A percentile compares a stretch with the other conserved stretches of the same genome.
Evolutionary conservation across 116 monocot species (phyloP).

Genomic region (Iris pallida): DNA sequence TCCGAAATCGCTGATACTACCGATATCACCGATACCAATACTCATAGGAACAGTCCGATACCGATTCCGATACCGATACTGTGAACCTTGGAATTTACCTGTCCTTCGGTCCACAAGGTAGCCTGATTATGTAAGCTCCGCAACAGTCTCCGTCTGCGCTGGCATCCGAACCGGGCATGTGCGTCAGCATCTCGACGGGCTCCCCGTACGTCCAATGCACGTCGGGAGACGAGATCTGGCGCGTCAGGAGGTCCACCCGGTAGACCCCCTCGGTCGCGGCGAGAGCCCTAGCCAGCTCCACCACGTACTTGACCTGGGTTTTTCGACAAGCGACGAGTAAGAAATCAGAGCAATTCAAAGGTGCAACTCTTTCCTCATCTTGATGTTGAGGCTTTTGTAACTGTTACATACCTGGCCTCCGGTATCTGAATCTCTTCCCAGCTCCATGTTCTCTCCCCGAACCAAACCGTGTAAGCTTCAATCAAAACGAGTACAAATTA

Average conservation of each 20-base stretch:
- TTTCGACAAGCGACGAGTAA: neutral
- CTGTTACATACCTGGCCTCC: conserved; percentile 57
- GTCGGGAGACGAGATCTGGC: conserved; percentile 55
- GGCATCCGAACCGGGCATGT: conserved; percentile 15
- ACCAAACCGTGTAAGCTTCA: conserved; percentile 68
- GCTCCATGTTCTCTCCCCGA: conserved; percentile 86
- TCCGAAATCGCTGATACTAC: no score
- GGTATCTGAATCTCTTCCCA: conserved; percentile 74
- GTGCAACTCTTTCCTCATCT: neutral
- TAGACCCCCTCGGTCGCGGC: conserved; percentile 52
- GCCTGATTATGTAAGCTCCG: conserved; percentile 72
- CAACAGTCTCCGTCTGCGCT: conserved; percentile 11
- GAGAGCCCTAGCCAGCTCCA: conserved; percentile 63
- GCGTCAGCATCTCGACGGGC: conserved; percentile 70
- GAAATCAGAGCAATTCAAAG: neutral
- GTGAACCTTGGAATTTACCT: conserved; percentile 34
- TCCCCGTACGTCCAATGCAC: conserved; percentile 81
- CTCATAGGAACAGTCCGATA: no score
- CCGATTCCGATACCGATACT: no score
- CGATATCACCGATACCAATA: no score
- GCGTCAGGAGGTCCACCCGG: conserved; percentile 70
- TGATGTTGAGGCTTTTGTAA: neutral
- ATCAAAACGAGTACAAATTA: neutral
- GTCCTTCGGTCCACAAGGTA: conserved; percentile 64
- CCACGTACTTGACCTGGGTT: conserved; percentile 82